Evolutionary conservation across 208 protist species (phyloP).

Genomic region (Strigomonas culicis): DNA sequence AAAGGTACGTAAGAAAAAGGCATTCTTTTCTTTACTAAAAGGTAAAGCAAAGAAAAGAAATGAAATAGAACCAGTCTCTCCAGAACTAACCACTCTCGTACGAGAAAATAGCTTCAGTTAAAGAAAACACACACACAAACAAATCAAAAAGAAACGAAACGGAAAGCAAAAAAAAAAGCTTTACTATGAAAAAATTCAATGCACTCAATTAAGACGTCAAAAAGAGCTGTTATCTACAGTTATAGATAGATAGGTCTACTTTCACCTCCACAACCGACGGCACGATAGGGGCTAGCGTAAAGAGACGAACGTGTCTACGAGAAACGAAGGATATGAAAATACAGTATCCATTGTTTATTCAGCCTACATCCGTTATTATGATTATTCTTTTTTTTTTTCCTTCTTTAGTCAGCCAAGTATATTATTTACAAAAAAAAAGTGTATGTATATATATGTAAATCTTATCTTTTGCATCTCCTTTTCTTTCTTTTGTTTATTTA

Average conservation of each 20-base stretch:
- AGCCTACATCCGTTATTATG: conserved; percentile 1
- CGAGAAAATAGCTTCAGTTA: background rate
- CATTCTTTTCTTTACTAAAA: background rate
- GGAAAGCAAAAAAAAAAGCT: conserved; percentile 9
- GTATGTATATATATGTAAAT: conserved; percentile 4
- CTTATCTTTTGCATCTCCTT: background rate
- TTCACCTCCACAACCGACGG: no score
- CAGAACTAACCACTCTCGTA: background rate
- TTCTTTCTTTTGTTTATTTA: background rate
- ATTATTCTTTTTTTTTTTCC: background rate
- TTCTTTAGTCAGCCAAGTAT: background rate
- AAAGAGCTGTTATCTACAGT: background rate
- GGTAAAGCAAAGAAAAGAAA: background rate
- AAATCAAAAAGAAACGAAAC: conserved; percentile 6
- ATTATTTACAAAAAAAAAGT: background rate
- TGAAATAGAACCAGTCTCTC: background rate
- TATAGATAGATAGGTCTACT: background rate
- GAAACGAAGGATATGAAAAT: no score
- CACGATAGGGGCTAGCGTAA: no score
- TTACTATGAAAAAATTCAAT: background rate
- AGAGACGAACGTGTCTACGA: no score
- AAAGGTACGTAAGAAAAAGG: no score
- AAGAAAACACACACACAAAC: conserved; percentile 7
- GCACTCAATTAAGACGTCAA: background rate
- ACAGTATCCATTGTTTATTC: no score